Evolutionary conservation across 768 basidiomycete genomes (phyloP).

Genomic region (Antrodiella citrinella): DNA sequence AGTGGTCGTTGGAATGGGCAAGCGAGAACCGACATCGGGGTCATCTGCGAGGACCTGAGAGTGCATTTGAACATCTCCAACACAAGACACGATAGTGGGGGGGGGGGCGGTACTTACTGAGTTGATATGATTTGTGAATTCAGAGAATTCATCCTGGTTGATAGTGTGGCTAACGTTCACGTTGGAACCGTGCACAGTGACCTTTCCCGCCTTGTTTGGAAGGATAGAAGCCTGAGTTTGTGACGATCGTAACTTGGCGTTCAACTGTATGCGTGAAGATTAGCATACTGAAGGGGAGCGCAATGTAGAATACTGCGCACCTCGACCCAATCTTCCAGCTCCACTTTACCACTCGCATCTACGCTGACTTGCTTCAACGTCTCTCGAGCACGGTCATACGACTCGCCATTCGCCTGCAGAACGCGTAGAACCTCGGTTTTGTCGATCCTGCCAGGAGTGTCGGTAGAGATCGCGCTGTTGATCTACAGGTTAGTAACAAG

Average conservation of each 20-base stretch:
- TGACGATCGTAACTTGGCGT: slow-evolving; percentile 61
- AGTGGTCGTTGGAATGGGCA: slow-evolving; percentile 91
- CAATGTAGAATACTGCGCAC: slow-evolving; percentile 35
- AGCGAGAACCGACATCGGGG: slow-evolving; percentile 67
- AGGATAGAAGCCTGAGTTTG: slow-evolving; percentile 33
- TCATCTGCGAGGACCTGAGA: slow-evolving; percentile 85
- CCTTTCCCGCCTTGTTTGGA: slow-evolving; percentile 74
- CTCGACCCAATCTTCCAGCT: slow-evolving; percentile 98
- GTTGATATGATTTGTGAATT: slow-evolving; percentile 99
- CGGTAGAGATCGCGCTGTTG: slow-evolving; percentile 61
- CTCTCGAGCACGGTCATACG: slow-evolving; percentile 84
- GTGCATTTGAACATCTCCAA: neutral
- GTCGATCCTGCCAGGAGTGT: slow-evolving; percentile 75
- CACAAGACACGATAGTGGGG: no score
- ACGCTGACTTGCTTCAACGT: slow-evolving; percentile 91
- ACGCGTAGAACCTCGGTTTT: slow-evolving; percentile 76
- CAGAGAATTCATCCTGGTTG: slow-evolving; percentile 91
- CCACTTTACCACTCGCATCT: slow-evolving; percentile 92
- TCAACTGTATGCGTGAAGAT: slow-evolving; percentile 62
- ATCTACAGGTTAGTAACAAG: slow-evolving; percentile 7
- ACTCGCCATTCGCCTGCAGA: slow-evolving; percentile 73
- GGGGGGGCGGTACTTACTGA: slow-evolving; percentile 57
- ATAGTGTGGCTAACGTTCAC: slow-evolving; percentile 95
- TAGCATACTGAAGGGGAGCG: no score
- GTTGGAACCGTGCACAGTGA: slow-evolving; percentile 90